Conservation (phyloP, 2,329 filamentous ascomycete genomes). For the Phoma herbarum region DNA sequence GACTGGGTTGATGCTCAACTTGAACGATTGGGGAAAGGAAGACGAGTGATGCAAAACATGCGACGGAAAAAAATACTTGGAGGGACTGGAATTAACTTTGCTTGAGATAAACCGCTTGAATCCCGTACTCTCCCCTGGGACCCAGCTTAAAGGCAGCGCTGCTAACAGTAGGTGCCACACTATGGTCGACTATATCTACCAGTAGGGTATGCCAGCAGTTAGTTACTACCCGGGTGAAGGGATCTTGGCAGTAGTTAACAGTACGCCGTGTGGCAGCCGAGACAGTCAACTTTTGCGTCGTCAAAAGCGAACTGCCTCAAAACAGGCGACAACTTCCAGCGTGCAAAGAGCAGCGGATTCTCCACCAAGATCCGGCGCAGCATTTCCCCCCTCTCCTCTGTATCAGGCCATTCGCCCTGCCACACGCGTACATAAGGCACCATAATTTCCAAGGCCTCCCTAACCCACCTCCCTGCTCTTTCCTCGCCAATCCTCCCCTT, state of each 20-base stretch:
- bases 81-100: neutral
- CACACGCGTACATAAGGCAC: conserved; percentile 20
- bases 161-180: conserved; percentile 8
- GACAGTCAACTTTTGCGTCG: conserved; percentile 23
- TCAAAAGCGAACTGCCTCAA: conserved; percentile 26
- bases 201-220: conserved; percentile 9
- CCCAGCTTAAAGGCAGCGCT: conserved; percentile 4
- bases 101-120: conserved; percentile 1
- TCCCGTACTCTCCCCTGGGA: neutral
- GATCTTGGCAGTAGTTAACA: conserved; percentile 25
- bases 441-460: conserved; percentile 19
- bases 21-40: neutral
- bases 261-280: conserved; percentile 19
- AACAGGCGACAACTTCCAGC: conserved; percentile 26
- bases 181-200: conserved; percentile 8
- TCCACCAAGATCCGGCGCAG: conserved; percentile 24
- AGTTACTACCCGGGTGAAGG: conserved; percentile 10
- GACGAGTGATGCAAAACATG: neutral
- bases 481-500: conserved; percentile 22
- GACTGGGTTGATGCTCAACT: neutral
- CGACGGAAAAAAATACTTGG: neutral
- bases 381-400: conserved; percentile 20
- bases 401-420: conserved; percentile 15
- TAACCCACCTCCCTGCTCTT: conserved; percentile 20
- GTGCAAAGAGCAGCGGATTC: conserved; percentile 25